phyloP scores from a whole-genome alignment of 2,329 filamentous ascomycete genomes.

The Penicillium sp. region DNA sequence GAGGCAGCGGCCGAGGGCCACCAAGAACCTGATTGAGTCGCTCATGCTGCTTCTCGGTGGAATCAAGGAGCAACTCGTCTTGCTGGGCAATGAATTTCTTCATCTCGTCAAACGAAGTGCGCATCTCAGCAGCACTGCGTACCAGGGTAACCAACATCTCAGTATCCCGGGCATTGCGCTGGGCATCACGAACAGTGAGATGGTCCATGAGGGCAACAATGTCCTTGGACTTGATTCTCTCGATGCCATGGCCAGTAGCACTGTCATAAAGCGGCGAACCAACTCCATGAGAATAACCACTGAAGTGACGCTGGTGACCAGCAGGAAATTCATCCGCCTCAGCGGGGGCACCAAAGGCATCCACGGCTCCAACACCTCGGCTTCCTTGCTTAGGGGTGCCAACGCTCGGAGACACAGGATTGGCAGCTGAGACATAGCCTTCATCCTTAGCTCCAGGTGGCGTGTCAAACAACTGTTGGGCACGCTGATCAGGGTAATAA shows the following conservation, averaged over 20 bases:
- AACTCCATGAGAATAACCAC: slow-evolving; percentile 90
- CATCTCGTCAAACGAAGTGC: slow-evolving; percentile 92
- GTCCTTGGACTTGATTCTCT: slow-evolving; percentile 92
- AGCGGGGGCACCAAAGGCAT: slow-evolving; percentile 51
- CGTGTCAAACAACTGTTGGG: slow-evolving; percentile 46
- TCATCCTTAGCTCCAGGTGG: slow-evolving; percentile 72
- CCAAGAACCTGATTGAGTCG: slow-evolving; percentile 79
- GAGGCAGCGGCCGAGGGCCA: slow-evolving; percentile 80
- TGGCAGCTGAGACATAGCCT: slow-evolving; percentile 81
- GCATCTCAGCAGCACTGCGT: slow-evolving; percentile 92
- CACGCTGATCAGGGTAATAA: slow-evolving; percentile 41
- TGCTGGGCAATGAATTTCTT: slow-evolving; percentile 89
- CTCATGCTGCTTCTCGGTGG: slow-evolving; percentile 84
- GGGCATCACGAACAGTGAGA: slow-evolving; percentile 92
- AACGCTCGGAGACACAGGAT: slow-evolving; percentile 53
- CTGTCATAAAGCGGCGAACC: slow-evolving; percentile 86
- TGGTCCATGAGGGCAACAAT: slow-evolving; percentile 98
- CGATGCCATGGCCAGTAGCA: slow-evolving; percentile 80
- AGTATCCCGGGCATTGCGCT: slow-evolving; percentile 92
- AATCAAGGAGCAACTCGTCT: slow-evolving; percentile 82
- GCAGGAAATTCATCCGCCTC: slow-evolving; percentile 66
- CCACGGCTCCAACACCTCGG: slow-evolving; percentile 54
- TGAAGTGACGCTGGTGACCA: slow-evolving; percentile 65
- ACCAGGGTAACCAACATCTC: slow-evolving; percentile 95
- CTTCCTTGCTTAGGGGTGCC: slow-evolving; percentile 48